A percentile compares a stretch with the other conserved stretches of the same genome.
Evolutionary conservation across 768 basidiomycete genomes (phyloP).

Genomic region (Leccinum broughii): DNA sequence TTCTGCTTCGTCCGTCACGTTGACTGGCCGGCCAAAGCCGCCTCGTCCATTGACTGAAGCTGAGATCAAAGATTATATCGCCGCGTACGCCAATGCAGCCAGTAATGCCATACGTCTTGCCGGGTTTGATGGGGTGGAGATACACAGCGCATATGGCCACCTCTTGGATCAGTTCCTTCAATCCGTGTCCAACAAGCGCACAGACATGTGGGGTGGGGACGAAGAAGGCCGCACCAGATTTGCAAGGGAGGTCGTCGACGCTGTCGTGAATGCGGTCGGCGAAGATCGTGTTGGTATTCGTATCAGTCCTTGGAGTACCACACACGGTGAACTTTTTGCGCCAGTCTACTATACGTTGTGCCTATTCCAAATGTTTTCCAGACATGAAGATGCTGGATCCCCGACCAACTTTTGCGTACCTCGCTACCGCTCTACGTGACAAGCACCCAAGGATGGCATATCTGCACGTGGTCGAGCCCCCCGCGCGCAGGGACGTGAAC

Average conservation of each 20-base stretch:
- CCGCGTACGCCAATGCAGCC: slow-evolving; percentile 33
- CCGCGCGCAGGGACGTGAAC: slow-evolving; percentile 18
- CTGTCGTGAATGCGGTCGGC: slow-evolving; percentile 53
- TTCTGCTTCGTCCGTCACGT: slow-evolving; percentile 34
- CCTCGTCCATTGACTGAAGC: slow-evolving; percentile 22
- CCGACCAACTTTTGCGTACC: slow-evolving; percentile 51
- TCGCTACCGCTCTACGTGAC: slow-evolving; percentile 42
- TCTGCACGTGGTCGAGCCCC: slow-evolving; percentile 50
- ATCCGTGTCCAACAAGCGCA: slow-evolving; percentile 53
- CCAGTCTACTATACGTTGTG: no score
- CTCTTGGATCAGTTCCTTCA: slow-evolving; percentile 65
- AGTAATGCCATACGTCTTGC: slow-evolving; percentile 36
- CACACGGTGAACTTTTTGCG: slow-evolving; percentile 35
- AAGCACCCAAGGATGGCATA: slow-evolving; percentile 44
- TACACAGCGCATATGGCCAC: slow-evolving; percentile 46
- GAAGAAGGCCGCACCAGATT: slow-evolving; percentile 62
- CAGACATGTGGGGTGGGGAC: slow-evolving; percentile 68
- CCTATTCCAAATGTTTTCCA: slow-evolving; percentile 12
- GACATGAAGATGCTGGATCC: slow-evolving; percentile 59
- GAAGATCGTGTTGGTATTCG: slow-evolving; percentile 53
- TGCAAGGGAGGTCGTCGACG: slow-evolving; percentile 52
- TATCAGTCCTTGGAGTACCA: slow-evolving; percentile 54
- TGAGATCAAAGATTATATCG: slow-evolving; percentile 37
- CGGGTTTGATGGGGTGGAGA: slow-evolving; percentile 50
- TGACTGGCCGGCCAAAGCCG: slow-evolving; percentile 17